Evolutionary conservation across 176 grass and related monocot species (phyloP).

Genomic region (Triticum urartu): DNA sequence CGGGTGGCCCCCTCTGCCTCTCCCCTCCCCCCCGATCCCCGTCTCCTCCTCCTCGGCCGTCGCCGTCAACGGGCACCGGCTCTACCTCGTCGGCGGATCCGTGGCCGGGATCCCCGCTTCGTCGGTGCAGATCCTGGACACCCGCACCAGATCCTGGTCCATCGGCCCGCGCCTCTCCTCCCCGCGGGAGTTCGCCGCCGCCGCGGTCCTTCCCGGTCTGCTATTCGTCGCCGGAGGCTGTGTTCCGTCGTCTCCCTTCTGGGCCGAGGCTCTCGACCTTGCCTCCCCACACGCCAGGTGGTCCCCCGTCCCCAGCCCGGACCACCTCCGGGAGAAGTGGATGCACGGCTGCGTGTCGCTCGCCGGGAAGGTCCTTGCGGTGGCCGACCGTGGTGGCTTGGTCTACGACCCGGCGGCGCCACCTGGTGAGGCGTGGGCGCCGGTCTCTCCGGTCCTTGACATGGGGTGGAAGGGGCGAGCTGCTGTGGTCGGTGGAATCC

Average conservation of each 20-base stretch:
- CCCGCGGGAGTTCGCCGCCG: conserved; percentile 67
- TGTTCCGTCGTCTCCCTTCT: conserved; percentile 53
- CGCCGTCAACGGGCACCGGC: conserved; percentile 19
- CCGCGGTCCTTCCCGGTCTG: conserved; percentile 22
- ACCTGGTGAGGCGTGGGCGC: conserved; percentile 46
- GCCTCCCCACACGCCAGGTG: conserved; percentile 39
- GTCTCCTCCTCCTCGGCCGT: conserved; percentile 46
- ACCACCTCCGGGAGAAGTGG: conserved; percentile 72
- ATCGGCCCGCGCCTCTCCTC: conserved; percentile 75
- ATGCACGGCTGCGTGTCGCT: conserved; percentile 90
- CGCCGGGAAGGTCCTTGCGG: conserved; percentile 57
- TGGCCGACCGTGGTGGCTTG: conserved; percentile 84
- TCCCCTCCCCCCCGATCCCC: conserved; percentile 45
- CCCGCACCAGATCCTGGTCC: conserved; percentile 61
- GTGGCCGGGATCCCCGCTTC: conserved; percentile 40
- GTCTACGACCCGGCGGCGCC: conserved; percentile 55
- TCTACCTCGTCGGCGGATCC: conserved; percentile 80
- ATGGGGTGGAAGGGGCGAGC: conserved; percentile 91
- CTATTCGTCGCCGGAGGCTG: conserved; percentile 77
- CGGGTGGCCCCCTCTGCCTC: conserved; percentile 28
- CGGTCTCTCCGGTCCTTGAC: conserved; percentile 66
- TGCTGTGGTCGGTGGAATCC: conserved; percentile 56
- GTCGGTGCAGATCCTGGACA: conserved; percentile 62
- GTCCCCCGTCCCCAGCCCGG: conserved; percentile 55
- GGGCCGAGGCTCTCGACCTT: conserved; percentile 76